Conservation (phyloP, 2,329 filamentous ascomycete species). For the Monilinia polystroma region DNA sequence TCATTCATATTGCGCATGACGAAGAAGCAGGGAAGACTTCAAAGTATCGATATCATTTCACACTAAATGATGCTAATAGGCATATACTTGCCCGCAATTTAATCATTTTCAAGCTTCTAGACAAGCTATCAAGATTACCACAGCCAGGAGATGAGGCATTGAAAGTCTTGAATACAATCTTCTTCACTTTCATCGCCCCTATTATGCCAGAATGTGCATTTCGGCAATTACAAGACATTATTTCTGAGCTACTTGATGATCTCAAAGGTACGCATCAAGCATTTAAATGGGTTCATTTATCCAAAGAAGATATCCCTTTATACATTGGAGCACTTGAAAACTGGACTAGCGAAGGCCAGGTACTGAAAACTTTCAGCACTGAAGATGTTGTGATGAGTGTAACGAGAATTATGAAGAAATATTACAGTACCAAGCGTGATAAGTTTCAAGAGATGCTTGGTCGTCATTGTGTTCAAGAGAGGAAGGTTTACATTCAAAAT, state of each 20-base stretch:
- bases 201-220: not conserved
- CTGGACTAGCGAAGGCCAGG: not conserved
- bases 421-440: not conserved
- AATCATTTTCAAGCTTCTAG: not conserved
- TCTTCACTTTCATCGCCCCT: not conserved
- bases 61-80: not conserved
- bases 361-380: not conserved
- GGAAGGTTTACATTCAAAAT: not conserved
- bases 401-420: not conserved
- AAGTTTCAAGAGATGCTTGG: not conserved
- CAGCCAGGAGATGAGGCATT: not conserved
- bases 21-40: not conserved
- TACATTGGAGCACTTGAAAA: conserved; percentile 8
- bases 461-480: not conserved
- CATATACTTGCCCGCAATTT: not conserved
- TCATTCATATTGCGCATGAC: not conserved
- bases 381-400: not conserved
- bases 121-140: not conserved
- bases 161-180: not conserved
- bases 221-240: conserved; percentile 4
- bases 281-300: not conserved
- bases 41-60: conserved; percentile 10
- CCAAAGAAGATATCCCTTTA: not conserved
- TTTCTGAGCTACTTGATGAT: not conserved
- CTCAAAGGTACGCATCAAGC: not conserved